phyloP scores from a whole-genome alignment of 106 monocot species.

The Iris macrosiphon region DNA sequence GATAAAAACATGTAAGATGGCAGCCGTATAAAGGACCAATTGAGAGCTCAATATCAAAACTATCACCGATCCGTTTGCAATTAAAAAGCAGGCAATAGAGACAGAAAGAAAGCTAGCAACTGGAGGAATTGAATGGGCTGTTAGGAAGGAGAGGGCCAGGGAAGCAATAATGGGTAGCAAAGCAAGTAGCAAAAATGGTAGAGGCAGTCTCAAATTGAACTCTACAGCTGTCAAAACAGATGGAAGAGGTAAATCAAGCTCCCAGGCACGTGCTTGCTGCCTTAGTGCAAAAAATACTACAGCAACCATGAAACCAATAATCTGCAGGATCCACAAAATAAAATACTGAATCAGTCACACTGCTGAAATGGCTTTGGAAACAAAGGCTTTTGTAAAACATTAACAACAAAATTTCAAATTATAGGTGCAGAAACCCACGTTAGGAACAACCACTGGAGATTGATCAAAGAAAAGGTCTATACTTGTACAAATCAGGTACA shows the following conservation, averaged over 20 bases:
- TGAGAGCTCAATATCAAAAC: conserved; percentile 62
- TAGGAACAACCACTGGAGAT: neutral
- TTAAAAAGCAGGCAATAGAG: conserved; percentile 56
- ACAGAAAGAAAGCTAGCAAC: conserved; percentile 51
- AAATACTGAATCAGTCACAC: conserved; percentile 4
- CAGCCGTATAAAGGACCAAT: conserved; percentile 47
- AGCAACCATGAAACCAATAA: conserved; percentile 67
- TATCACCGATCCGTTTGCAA: conserved; percentile 79
- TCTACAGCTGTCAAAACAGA: conserved; percentile 74
- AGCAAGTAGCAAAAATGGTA: conserved; percentile 48
- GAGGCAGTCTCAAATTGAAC: conserved; percentile 71
- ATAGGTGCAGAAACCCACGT: neutral
- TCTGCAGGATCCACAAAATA: conserved; percentile 40
- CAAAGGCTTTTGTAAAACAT: too few relatives aligned
- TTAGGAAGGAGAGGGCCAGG: conserved; percentile 32
- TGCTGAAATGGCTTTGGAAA: neutral
- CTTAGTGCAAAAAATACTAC: conserved; percentile 76
- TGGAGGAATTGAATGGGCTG: conserved; percentile 28
- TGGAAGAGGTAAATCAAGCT: conserved; percentile 68
- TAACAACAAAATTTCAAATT: too few relatives aligned
- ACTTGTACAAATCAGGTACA: too few relatives aligned
- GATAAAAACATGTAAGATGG: conserved; percentile 53
- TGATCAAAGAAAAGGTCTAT: too few relatives aligned
- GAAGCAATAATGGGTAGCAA: conserved; percentile 42
- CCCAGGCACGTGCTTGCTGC: conserved; percentile 90